Percentiles rank a stretch among this genome's conserved stretches.
phyloP scores from a whole-genome alignment of 1,284 basidiomycete species.

The Cryptococcus deneoformans region DNA sequence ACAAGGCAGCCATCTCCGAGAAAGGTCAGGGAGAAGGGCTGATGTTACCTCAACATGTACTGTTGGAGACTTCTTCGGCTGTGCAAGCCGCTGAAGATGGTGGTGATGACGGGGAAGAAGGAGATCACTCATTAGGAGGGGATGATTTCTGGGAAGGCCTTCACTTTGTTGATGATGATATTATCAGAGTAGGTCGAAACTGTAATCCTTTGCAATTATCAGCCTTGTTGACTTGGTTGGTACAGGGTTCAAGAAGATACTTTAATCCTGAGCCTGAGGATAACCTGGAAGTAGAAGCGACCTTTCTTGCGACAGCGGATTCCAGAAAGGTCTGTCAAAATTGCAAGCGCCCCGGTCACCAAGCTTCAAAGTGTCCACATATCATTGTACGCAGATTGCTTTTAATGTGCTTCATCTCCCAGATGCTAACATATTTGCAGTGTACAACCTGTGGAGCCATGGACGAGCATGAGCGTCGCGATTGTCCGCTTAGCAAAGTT shows the following conservation, averaged over 20 bases:
- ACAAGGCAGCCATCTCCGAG: not conserved
- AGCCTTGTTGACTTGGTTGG: not conserved
- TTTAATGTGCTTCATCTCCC: not conserved
- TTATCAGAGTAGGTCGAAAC: conserved; percentile 23
- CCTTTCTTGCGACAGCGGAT: conserved; percentile 41
- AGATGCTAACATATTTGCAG: conserved; percentile 48
- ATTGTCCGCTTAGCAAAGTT: conserved; percentile 78
- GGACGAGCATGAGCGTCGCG: conserved; percentile 76
- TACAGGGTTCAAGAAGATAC: conserved; percentile 36
- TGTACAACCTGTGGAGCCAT: conserved; percentile 83
- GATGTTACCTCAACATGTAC: conserved; percentile 34
- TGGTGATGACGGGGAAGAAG: conserved; percentile 10
- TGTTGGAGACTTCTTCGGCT: conserved; percentile 14
- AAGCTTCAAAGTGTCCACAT: conserved; percentile 32
- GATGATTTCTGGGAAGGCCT: conserved; percentile 26
- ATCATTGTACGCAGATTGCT: conserved; percentile 28
- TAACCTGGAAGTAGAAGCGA: conserved; percentile 25
- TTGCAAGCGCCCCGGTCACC: conserved; percentile 43
- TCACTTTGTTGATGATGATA: conserved; percentile 35
- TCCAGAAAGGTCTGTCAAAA: conserved; percentile 38
- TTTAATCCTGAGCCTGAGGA: conserved; percentile 28
- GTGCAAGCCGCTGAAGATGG: conserved; percentile 2
- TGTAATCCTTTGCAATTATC: not conserved
- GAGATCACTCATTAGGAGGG: not conserved
- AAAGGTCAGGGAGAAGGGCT: conserved; percentile 8